These are phyloP conservation scores for Syzygium aqueum DNA, from an alignment of 345 rosid species.

Conservation along the genomic window DNA sequence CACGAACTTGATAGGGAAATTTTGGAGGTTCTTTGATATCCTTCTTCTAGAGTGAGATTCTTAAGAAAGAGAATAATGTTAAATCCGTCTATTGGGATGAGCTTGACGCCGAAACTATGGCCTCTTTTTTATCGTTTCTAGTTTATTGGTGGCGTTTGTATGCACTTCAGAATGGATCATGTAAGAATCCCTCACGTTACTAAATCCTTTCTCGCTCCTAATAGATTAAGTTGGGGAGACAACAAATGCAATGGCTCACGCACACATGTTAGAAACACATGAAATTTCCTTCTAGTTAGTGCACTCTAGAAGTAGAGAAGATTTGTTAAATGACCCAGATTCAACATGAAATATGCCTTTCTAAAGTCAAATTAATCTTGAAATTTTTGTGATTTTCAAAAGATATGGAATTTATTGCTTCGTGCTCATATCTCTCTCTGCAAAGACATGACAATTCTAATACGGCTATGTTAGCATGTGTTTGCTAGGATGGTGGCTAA, in stretches of 20 bases:
- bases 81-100: background rate
- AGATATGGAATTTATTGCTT: background rate
- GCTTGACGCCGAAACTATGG: background rate
- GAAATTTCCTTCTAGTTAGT: background rate
- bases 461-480: too few relatives aligned
- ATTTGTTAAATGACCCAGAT: background rate
- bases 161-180: background rate
- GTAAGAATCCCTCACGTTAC: background rate
- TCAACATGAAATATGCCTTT: background rate
- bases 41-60: background rate
- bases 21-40: background rate
- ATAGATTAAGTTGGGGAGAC: background rate
- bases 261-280: background rate
- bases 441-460: background rate
- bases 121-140: too few relatives aligned
- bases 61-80: background rate
- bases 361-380: background rate
- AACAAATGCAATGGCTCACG: background rate
- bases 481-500: too few relatives aligned
- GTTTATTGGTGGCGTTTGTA: background rate
- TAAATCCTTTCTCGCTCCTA: background rate
- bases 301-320: background rate
- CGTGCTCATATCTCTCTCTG: background rate
- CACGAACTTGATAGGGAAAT: background rate
- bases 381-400: background rate